These are phyloP conservation scores for Petunia axillaris DNA, from an alignment of 257 asterid genomes.

Conservation along the genomic window DNA sequence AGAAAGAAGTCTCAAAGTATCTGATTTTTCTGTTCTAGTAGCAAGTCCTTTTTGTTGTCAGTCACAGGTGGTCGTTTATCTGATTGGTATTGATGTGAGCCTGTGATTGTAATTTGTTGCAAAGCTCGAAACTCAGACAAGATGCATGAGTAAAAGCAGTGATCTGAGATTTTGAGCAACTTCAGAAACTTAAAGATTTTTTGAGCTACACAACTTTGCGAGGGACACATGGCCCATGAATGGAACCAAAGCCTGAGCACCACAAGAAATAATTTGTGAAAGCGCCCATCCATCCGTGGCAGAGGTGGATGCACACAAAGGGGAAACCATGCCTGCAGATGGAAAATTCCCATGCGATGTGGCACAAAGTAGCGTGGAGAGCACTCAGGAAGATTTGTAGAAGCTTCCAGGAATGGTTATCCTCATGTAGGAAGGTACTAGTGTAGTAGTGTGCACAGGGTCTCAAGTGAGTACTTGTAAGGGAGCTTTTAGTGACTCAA, in stretches of 20 bases:
- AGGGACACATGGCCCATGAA: too few species aligned
- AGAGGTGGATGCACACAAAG: background rate
- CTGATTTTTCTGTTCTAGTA: background rate
- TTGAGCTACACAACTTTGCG: background rate
- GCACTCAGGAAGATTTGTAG: background rate
- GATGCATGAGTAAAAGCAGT: background rate
- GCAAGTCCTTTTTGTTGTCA: background rate
- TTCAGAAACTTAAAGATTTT: background rate
- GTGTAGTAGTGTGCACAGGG: background rate
- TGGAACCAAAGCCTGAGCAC: background rate
- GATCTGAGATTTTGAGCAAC: background rate
- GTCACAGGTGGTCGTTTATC: background rate
- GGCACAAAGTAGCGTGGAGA: background rate
- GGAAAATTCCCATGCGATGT: background rate
- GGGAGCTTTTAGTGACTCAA: background rate
- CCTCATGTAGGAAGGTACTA: background rate
- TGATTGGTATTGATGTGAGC: background rate
- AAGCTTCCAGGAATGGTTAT: background rate
- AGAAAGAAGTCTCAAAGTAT: background rate
- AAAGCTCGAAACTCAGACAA: background rate
- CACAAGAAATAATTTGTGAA: background rate
- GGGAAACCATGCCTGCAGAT: background rate
- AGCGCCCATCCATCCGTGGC: background rate
- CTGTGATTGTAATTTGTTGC: background rate
- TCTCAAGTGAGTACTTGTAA: background rate